A percentile compares a stretch with the other conserved stretches of the same genome.
Evolutionary conservation across 2,329 filamentous ascomycete genomes (phyloP).

Genomic region (Boeremia lycopersici): DNA sequence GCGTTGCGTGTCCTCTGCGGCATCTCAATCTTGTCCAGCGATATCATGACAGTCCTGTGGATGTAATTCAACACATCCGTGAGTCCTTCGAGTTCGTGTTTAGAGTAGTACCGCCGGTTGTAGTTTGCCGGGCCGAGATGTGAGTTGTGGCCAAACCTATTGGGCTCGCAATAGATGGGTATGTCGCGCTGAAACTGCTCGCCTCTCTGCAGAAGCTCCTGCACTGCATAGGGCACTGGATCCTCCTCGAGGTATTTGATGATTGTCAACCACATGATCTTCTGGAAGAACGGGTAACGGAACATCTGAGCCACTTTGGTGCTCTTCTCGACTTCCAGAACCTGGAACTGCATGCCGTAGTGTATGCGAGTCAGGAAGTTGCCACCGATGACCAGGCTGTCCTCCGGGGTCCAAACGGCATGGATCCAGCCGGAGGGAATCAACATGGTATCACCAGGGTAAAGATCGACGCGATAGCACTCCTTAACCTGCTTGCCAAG

Average conservation of each 20-base stretch:
- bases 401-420: conserved; percentile 72
- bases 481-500: conserved; percentile 68
- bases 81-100: conserved; percentile 66
- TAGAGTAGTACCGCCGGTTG: conserved; percentile 67
- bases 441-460: conserved; percentile 71
- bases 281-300: conserved; percentile 71
- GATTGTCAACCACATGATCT: conserved; percentile 71
- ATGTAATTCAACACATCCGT: conserved; percentile 65
- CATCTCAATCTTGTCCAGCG: conserved; percentile 65
- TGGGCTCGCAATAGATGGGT: conserved; percentile 65
- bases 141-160: conserved; percentile 59
- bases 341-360: conserved; percentile 69
- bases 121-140: conserved; percentile 59
- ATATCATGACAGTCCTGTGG: conserved; percentile 67
- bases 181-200: conserved; percentile 61
- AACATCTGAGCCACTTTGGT: conserved; percentile 71
- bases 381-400: conserved; percentile 73
- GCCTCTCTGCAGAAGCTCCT: conserved; percentile 61
- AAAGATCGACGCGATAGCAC: conserved; percentile 69
- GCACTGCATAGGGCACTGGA: conserved; percentile 63
- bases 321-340: conserved; percentile 69
- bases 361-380: conserved; percentile 71
- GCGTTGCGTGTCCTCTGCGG: conserved; percentile 64
- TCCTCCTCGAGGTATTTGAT: conserved; percentile 68
- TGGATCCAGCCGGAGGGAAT: conserved; percentile 76